These are phyloP conservation scores for Caryocar brasiliense DNA, from an alignment of 441 rosid species.

Conservation along the genomic window DNA sequence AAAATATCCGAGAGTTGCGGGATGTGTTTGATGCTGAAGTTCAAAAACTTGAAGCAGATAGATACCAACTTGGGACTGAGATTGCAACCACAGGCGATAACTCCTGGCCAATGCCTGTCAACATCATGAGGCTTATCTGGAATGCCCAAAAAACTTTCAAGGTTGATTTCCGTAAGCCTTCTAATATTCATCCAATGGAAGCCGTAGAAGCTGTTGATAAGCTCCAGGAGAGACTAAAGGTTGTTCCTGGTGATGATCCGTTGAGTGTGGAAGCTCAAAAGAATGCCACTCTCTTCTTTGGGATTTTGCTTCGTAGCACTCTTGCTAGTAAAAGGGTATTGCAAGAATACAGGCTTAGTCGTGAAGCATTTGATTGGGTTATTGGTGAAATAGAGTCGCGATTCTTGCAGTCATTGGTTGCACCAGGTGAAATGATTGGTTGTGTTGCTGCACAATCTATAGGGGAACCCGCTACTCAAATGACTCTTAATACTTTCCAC, in stretches of 20 bases:
- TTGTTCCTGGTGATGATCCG: constrained; percentile 88
- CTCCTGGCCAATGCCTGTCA: constrained; percentile 89
- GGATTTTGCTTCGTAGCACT: constrained; percentile 91
- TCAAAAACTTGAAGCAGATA: constrained; percentile 72
- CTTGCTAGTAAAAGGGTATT: constrained; percentile 96
- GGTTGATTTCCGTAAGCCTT: constrained; percentile 67
- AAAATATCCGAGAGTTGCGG: constrained; percentile 68
- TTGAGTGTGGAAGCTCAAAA: constrained; percentile 97
- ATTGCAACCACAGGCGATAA: constrained; percentile 84
- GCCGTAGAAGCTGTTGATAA: constrained; percentile 95
- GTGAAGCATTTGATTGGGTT: constrained; percentile 98
- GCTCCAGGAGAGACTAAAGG: constrained; percentile 91
- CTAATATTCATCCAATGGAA: constrained; percentile 95
- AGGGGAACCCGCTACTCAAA: constrained; percentile 99
- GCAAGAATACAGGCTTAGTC: constrained; percentile 92
- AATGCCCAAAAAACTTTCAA: constrained; percentile 91
- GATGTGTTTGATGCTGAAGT: constrained; percentile 90
- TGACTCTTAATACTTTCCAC: constrained; percentile 97
- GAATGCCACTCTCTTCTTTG: constrained; percentile 92
- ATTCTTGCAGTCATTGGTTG: constrained; percentile 81
- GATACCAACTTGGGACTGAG: constrained; percentile 76
- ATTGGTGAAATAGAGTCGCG: constrained; percentile 95
- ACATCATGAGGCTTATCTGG: constrained; percentile 83
- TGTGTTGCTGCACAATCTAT: constrained; percentile 99
- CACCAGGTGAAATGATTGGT: constrained; percentile 98